These are phyloP conservation scores for Ustilago trichophora DNA, from an alignment of 1,284 basidiomycete species.

Conservation along the genomic window DNA sequence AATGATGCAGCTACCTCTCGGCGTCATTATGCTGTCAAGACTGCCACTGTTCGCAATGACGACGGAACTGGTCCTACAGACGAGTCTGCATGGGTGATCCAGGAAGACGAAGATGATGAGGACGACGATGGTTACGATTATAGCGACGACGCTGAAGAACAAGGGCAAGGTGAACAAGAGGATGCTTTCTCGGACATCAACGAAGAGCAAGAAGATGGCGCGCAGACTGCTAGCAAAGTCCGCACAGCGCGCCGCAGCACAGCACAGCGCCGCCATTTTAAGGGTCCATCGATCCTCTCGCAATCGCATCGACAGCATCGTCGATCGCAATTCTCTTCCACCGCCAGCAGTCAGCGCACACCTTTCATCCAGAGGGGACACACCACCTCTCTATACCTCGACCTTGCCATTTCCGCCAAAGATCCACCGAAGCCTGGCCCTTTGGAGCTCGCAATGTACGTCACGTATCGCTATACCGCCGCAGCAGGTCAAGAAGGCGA, in stretches of 20 bases:
- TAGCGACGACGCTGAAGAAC: not conserved
- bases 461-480: conserved; percentile 45
- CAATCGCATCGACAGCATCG: not conserved
- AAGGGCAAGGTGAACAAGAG: not conserved
- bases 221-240: no score
- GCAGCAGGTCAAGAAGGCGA: not conserved
- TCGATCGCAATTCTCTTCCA: conserved; percentile 1
- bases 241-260: not conserved
- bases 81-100: conserved; percentile 13
- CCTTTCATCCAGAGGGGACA: conserved; percentile 33
- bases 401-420: conserved; percentile 20
- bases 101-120: conserved; percentile 21
- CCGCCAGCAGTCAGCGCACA: conserved; percentile 5
- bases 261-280: no score
- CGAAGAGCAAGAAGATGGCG: conserved; percentile 6
- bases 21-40: conserved; percentile 17
- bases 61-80: not conserved
- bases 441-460: conserved; percentile 43
- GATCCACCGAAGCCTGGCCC: conserved; percentile 14
- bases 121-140: conserved; percentile 7
- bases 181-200: not conserved
- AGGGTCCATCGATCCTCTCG: no score
- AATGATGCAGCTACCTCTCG: not conserved
- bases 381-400: conserved; percentile 34
- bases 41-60: conserved; percentile 1